Percentiles rank a stretch among this genome's conserved stretches.
Evolutionary conservation across 2,329 filamentous ascomycete species (phyloP).

Genomic region (Fusarium sp.): DNA sequence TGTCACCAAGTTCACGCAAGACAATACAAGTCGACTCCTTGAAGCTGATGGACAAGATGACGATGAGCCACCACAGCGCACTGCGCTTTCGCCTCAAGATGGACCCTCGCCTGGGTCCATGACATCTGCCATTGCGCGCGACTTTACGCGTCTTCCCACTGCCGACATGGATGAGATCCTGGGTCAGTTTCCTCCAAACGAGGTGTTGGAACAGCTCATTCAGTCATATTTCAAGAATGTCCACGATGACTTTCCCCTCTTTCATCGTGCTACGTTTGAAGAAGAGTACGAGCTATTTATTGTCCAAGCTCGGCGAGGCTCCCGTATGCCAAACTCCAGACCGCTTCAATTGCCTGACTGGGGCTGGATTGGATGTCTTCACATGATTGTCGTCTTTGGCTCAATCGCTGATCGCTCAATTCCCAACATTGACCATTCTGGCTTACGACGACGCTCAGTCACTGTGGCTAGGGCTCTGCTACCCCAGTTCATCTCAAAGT

Average conservation of each 20-base stretch:
- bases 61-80: conserved; percentile 10
- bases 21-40: conserved; percentile 35
- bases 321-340: conserved; percentile 11
- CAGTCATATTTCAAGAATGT: conserved; percentile 53
- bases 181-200: conserved; percentile 44
- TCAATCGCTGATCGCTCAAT: conserved; percentile 48
- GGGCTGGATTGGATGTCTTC: conserved; percentile 53
- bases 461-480: conserved; percentile 13
- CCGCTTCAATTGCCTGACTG: conserved; percentile 44
- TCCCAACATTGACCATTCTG: conserved; percentile 46
- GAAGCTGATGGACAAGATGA: conserved; percentile 35
- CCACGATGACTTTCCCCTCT: conserved; percentile 54
- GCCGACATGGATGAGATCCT: conserved; percentile 49
- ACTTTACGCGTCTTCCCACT: conserved; percentile 45
- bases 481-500: conserved; percentile 39
- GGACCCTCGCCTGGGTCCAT: conserved; percentile 46
- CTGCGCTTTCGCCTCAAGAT: conserved; percentile 18
- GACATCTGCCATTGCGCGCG: conserved; percentile 46
- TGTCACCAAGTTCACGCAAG: conserved; percentile 27
- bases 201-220: conserved; percentile 49
- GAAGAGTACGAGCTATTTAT: conserved; percentile 52
- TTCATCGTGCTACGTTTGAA: conserved; percentile 52
- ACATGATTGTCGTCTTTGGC: conserved; percentile 55
- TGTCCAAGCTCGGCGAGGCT: conserved; percentile 27
- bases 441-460: conserved; percentile 40